Evolutionary conservation across 441 rosid species (phyloP).

Genomic region (Melastoma candidum): DNA sequence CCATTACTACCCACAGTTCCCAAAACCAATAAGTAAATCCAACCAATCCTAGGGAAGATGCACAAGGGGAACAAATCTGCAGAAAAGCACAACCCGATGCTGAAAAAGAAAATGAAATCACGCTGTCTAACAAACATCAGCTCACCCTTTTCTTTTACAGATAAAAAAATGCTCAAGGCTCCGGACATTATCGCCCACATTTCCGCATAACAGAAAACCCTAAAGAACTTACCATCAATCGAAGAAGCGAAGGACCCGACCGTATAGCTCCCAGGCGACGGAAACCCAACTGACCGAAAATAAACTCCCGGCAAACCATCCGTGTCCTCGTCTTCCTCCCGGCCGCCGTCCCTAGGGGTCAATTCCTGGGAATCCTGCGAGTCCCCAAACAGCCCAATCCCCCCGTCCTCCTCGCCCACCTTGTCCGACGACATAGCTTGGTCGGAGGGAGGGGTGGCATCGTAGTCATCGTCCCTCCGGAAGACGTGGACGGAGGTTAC

Average conservation of each 20-base stretch:
- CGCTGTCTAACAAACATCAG: background rate
- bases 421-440: slow-evolving; percentile 7
- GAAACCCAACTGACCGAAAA: slow-evolving; percentile 47
- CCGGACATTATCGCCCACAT: background rate
- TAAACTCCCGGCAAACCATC: slow-evolving; percentile 27
- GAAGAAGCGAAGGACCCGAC: slow-evolving; percentile 51
- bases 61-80: too few relatives aligned
- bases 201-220: too few relatives aligned
- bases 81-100: too few relatives aligned
- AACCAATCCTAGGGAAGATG: too few relatives aligned
- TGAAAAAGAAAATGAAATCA: too few relatives aligned
- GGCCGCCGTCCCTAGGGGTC: slow-evolving; percentile 18
- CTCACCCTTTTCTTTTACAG: background rate
- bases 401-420: slow-evolving; percentile 17
- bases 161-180: background rate
- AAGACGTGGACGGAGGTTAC: slow-evolving; percentile 85
- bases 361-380: slow-evolving; percentile 38
- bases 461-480: slow-evolving; percentile 81
- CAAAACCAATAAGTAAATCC: too few relatives aligned
- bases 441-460: slow-evolving; percentile 26
- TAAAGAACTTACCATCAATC: slow-evolving; percentile 37
- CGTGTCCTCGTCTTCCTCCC: slow-evolving; percentile 23
- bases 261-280: slow-evolving; percentile 67
- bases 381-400: slow-evolving; percentile 44
- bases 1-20: too few relatives aligned